Conservation (phyloP, 2,329 filamentous ascomycete species). For the Penicillium sp. region DNA sequence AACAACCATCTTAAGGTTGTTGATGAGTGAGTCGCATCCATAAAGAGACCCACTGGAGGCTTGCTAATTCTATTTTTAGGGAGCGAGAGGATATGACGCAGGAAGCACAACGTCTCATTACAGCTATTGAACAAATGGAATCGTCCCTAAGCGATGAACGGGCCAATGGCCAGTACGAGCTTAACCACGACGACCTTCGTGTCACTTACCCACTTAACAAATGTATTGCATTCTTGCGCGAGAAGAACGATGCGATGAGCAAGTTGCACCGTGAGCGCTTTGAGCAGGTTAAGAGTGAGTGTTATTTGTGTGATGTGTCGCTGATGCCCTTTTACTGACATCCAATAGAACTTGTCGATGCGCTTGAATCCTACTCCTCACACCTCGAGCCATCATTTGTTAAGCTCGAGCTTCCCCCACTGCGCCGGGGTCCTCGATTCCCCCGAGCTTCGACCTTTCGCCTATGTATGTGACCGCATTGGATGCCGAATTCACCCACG, state of each 20-base stretch:
- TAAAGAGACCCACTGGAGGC: constrained; percentile 7
- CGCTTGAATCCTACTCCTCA: constrained; percentile 91
- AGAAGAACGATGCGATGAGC: constrained; percentile 77
- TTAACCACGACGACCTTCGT: constrained; percentile 65
- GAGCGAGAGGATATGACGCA: constrained; percentile 92
- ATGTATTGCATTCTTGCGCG: constrained; percentile 77
- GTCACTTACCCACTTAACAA: constrained; percentile 79
- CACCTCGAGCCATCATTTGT: constrained; percentile 91
- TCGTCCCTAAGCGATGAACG: constrained; percentile 76
- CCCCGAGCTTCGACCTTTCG: constrained; percentile 88
- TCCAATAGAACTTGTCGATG: constrained; percentile 78
- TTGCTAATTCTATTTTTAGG: constrained; percentile 33
- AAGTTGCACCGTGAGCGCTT: constrained; percentile 87
- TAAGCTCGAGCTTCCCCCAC: constrained; percentile 82
- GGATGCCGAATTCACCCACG: constrained; percentile 85
- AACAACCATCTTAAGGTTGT: constrained; percentile 86
- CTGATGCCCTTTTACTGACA: constrained; percentile 23
- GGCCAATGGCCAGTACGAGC: constrained; percentile 60
- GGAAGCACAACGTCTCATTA: constrained; percentile 81
- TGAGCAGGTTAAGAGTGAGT: constrained; percentile 89
- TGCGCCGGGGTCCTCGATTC: constrained; percentile 69
- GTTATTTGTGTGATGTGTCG: not conserved
- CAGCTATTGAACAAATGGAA: constrained; percentile 90
- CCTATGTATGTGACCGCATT: constrained; percentile 80
- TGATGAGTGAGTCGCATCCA: constrained; percentile 53